phyloP scores from a whole-genome alignment of 495 filamentous ascomycete species.

The Chaetomidium leptoderma region DNA sequence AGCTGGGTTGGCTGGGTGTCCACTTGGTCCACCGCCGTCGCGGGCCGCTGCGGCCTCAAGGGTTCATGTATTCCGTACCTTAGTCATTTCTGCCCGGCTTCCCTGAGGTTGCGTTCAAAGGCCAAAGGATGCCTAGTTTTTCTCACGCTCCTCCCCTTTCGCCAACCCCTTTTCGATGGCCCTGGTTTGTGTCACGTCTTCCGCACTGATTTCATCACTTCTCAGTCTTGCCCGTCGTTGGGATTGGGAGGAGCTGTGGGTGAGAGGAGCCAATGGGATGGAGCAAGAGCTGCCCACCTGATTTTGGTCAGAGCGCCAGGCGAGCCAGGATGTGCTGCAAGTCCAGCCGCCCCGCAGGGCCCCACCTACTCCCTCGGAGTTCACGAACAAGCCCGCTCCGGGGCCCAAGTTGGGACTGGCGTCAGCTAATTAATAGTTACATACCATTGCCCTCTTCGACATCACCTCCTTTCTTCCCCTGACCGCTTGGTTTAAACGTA shows the following conservation, averaged over 20 bases:
- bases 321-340: too few relatives aligned
- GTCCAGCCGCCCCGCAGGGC: neutral
- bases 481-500: neutral
- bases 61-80: too few relatives aligned
- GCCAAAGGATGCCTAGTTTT: too few relatives aligned
- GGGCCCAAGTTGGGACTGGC: neutral
- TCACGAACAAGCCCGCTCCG: neutral
- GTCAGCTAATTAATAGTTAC: neutral
- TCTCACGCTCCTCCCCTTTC: neutral
- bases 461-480: slow-evolving; percentile 1
- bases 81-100: too few relatives aligned
- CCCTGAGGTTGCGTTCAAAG: too few relatives aligned
- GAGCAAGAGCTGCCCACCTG: neutral
- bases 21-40: neutral
- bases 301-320: neutral
- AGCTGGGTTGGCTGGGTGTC: neutral
- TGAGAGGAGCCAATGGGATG: neutral
- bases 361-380: slow-evolving; percentile 5
- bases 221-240: neutral
- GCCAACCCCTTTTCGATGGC: neutral
- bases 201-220: neutral
- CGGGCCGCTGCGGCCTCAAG: too few relatives aligned
- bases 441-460: neutral
- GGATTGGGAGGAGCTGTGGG: neutral
- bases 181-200: neutral